Base-by-base conservation (phyloP, 1,139 yeast species). In the Taphrina populina region DNA sequence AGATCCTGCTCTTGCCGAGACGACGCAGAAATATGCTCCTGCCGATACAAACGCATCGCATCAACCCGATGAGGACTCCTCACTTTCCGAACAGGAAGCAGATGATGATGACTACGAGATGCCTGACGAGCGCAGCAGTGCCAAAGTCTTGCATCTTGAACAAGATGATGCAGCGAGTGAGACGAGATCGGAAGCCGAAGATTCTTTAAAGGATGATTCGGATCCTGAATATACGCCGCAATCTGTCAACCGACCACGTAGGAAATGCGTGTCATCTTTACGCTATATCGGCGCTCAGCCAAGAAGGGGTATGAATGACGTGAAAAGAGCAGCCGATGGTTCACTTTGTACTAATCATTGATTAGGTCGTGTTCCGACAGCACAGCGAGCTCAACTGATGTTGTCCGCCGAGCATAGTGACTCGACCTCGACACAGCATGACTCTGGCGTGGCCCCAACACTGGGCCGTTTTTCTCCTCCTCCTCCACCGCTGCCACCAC, bases 391-490 rank as follows among this genome's bases (percentile, higher is more conserved):
- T n/a, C 17, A 37, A 11, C 47, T 43, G 17, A 43, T 43, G 47
- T 29, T 43, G 17, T 23, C 33, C 6, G 29, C 47, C 4, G 37
- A 35, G 8, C 37, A 29, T n/a, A 30, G 47, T 26, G 47, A 43
- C 30, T 8, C 11, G 30, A 11, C 11, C 30, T 8, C 30, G 30
- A 37, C 21, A 37, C 35, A 43, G 20, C 29, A 30, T 11, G 37
- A 43, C 17, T 17, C 15, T 17, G 13, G 17, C 17, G 19, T 20
- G 11, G 35, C 32, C 11, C 47, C 47, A 2, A 23, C 23, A 15
- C 37, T 43, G 10, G 47, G 47, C 15, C 47, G 47, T 8, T 43
- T 30, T 11, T 43, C 47, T 11, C 47, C 47, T 3, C 45, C 45
- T 5, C 33, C 37, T 33, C 36, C 36, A n/a, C n/a, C n/a, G n/a